Evolutionary conservation across 2,329 filamentous ascomycete species (phyloP).

Genomic region (Exophiala spinifera): DNA sequence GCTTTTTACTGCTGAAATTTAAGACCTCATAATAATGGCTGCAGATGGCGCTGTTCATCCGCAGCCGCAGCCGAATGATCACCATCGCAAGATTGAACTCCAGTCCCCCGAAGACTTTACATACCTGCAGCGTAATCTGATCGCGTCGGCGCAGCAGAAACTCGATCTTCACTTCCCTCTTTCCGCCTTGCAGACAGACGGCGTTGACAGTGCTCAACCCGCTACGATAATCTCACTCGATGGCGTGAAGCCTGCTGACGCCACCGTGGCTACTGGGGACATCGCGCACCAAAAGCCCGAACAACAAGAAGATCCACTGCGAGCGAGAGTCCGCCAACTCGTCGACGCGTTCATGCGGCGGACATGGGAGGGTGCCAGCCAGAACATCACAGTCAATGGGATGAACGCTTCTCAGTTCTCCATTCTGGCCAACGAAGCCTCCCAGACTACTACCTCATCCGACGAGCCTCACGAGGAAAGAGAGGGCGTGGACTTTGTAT

Average conservation of each 20-base stretch:
- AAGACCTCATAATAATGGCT: slow-evolving; percentile 48
- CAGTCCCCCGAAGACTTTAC: slow-evolving; percentile 49
- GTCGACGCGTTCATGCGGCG: slow-evolving; percentile 42
- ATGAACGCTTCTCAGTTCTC: slow-evolving; percentile 35
- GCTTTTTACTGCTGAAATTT: too few species aligned
- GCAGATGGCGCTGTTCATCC: slow-evolving; percentile 97
- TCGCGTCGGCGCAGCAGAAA: slow-evolving; percentile 45
- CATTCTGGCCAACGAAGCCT: slow-evolving; percentile 1
- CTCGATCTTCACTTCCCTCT: slow-evolving; percentile 49
- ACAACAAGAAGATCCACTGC: slow-evolving; percentile 26
- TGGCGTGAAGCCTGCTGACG: slow-evolving; percentile 28
- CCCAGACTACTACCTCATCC: slow-evolving; percentile 24
- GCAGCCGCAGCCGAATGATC: slow-evolving; percentile 63
- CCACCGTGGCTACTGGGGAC: neutral
- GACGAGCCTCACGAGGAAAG: slow-evolving; percentile 27
- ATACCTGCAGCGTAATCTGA: slow-evolving; percentile 47
- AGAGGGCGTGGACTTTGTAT: slow-evolving; percentile 43
- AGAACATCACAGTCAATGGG: slow-evolving; percentile 49
- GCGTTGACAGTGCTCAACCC: slow-evolving; percentile 12
- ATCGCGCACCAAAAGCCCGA: neutral
- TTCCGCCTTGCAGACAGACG: slow-evolving; percentile 39
- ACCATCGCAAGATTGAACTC: slow-evolving; percentile 51
- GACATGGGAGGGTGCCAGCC: slow-evolving; percentile 43
- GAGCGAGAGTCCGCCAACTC: slow-evolving; percentile 21
- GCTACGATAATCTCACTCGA: slow-evolving; percentile 42